Base-by-base conservation (phyloP, 768 basidiomycete genomes). In the Leccinum subtestaceum region DNA sequence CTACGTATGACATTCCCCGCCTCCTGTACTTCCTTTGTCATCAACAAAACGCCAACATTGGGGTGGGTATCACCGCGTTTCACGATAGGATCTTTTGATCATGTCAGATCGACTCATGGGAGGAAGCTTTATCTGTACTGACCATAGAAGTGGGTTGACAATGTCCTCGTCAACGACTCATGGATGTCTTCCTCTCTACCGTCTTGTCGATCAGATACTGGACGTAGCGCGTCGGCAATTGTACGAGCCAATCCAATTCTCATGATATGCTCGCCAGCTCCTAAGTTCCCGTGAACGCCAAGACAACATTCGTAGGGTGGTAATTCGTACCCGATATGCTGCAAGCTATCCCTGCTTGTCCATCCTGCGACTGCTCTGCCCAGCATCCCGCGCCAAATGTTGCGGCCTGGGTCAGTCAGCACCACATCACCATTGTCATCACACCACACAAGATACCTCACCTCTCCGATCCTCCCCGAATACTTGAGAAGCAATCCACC, bases 401-500 rank as follows among this genome's bases (percentile, higher is more conserved):
- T 2, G 87, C 86, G 3, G 89, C 90, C 88, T 89, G 31, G 51
- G 13, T 23, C 57, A 13, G 32, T 53, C 50, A 59, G 60, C 25
- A 34, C 11, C n/a, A 34, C 25, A 9, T 45, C 53, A 19, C 23
- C 12, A 21, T 13, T 11, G 5, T 10, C n/a, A 17, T 23, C 47
- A 21, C 8, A 11, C 11, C 19, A 5, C 13, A 1, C 2, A 52
- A 57, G 12, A 46, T 10, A 13, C 53, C 65, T 62, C 45, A 90
- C 90, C 77, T 93, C 89, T 29, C 91, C 92, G 4, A 92, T 70
- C 50, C 91, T 77, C 12, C 91, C 91, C 4, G 89, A 78, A 51
- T 78, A 71, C 69, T 93, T 93, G 56, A 93, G 78, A 53, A 93
- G 75, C n/a, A 93, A 70, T 0, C 91, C 91, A 5, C 91, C 91